Evolutionary conservation across 441 rosid species (phyloP).

Genomic region (Croton laevigatus): DNA sequence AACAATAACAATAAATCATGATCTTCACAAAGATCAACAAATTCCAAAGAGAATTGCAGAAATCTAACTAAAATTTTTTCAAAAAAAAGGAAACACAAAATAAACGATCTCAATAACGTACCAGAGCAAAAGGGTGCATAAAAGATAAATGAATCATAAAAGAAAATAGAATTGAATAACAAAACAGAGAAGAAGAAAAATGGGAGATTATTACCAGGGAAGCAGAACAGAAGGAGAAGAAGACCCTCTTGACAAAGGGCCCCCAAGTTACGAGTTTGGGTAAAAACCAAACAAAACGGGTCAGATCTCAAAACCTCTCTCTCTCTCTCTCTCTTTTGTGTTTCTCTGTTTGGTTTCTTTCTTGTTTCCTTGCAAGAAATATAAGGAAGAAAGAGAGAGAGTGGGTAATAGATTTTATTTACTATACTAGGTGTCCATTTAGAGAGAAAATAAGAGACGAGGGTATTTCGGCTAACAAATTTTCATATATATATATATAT

Average conservation of each 20-base stretch:
- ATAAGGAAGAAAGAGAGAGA: background rate
- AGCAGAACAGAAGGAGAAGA: conserved; percentile 13
- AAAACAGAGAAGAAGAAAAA: background rate
- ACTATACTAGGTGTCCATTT: background rate
- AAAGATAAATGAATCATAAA: background rate
- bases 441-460: background rate
- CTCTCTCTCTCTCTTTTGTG: background rate
- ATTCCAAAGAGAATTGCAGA: background rate
- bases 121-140: background rate
- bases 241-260: conserved; percentile 34
- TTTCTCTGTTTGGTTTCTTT: conserved; percentile 10
- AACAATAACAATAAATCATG: background rate
- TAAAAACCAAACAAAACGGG: conserved; percentile 13
- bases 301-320: conserved; percentile 29
- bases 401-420: background rate
- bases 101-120: conserved; percentile 7
- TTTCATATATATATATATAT: too few species aligned
- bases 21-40: background rate
- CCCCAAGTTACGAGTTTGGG: conserved; percentile 22
- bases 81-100: background rate
- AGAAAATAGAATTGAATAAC: background rate
- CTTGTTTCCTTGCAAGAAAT: background rate
- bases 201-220: conserved; percentile 18
- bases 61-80: background rate
- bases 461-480: background rate